A percentile compares a stretch with the other conserved stretches of the same genome.
phyloP scores from a whole-genome alignment of 2,329 filamentous ascomycete genomes.

The Lecanoromycetidae sp. region DNA sequence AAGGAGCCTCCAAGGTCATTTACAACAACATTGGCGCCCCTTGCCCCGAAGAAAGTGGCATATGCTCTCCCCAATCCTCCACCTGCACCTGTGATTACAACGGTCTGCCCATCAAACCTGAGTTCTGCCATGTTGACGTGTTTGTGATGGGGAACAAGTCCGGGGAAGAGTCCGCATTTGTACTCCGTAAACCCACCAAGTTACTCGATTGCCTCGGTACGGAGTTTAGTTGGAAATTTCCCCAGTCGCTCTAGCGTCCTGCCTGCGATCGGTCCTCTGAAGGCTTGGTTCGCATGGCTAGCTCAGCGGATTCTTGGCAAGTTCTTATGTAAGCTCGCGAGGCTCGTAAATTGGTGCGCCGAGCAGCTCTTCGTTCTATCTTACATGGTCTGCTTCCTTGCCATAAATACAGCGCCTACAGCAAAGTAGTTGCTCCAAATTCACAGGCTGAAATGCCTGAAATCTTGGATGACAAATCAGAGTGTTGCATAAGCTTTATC shows the following conservation, averaged over 20 bases:
- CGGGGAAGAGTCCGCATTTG: neutral
- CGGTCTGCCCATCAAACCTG: conserved; percentile 77
- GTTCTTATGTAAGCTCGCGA: no score
- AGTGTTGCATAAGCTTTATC: conserved; percentile 67
- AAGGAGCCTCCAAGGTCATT: conserved; percentile 91
- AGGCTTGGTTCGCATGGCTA: no score
- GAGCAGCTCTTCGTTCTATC: no score
- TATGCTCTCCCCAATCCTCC: conserved; percentile 73
- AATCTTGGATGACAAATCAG: conserved; percentile 65
- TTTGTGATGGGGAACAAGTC: neutral
- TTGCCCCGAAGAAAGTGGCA: conserved; percentile 76
- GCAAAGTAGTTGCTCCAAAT: no score
- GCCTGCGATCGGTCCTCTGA: no score
- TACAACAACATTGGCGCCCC: conserved; percentile 88
- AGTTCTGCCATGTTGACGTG: conserved; percentile 49
- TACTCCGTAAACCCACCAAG: neutral
- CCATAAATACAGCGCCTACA: no score
- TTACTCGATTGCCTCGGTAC: neutral
- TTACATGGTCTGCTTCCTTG: no score
- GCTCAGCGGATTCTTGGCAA: no score
- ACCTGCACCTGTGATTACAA: conserved; percentile 77
- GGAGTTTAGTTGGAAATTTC: neutral
- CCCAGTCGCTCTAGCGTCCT: no score
- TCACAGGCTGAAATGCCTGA: conserved; percentile 34
- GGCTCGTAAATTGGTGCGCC: no score